These are phyloP conservation scores for Trametes hirsuta DNA, from an alignment of 1,284 basidiomycete species.

Conservation along the genomic window DNA sequence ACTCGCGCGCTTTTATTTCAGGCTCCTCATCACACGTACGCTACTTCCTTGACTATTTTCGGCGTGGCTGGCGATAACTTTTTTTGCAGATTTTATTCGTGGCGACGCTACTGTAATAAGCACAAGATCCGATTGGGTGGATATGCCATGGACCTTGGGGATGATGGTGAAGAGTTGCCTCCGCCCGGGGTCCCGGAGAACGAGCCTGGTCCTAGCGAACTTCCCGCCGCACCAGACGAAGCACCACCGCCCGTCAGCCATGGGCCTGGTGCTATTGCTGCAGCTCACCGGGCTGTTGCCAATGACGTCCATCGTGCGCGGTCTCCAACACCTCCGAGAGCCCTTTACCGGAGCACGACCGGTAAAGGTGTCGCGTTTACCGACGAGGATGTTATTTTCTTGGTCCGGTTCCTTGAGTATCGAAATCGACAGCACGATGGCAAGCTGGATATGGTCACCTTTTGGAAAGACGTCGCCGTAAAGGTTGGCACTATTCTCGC, in stretches of 20 bases:
- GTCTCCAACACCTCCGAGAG: constrained; percentile 77
- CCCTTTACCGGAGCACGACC: constrained; percentile 78
- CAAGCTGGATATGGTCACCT: constrained; percentile 76
- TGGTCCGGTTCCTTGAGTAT: constrained; percentile 72
- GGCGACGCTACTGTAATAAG: constrained; percentile 86
- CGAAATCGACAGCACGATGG: constrained; percentile 52
- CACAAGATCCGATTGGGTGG: constrained; percentile 83
- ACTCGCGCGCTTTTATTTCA: constrained; percentile 29
- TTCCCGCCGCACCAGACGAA: constrained; percentile 44
- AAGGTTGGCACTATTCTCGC: constrained; percentile 50
- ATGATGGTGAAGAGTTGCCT: constrained; percentile 35
- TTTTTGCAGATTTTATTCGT: constrained; percentile 74
- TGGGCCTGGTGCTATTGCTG: constrained; percentile 48
- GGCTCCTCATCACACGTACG: constrained; percentile 84
- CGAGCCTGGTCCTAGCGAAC: constrained; percentile 20
- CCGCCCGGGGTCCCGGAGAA: constrained; percentile 6
- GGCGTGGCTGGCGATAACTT: constrained; percentile 4
- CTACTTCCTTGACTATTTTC: constrained; percentile 1
- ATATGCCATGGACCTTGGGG: constrained; percentile 67
- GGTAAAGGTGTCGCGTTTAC: constrained; percentile 87
- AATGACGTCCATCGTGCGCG: constrained; percentile 51
- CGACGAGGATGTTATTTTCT: constrained; percentile 73
- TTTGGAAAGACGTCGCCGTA: constrained; percentile 81
- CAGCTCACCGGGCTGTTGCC: constrained; percentile 47
- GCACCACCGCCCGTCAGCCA: constrained; percentile 9